Evolutionary conservation across 805 yeast species (phyloP).

Genomic region (Kurtzmaniella cleridarum): DNA sequence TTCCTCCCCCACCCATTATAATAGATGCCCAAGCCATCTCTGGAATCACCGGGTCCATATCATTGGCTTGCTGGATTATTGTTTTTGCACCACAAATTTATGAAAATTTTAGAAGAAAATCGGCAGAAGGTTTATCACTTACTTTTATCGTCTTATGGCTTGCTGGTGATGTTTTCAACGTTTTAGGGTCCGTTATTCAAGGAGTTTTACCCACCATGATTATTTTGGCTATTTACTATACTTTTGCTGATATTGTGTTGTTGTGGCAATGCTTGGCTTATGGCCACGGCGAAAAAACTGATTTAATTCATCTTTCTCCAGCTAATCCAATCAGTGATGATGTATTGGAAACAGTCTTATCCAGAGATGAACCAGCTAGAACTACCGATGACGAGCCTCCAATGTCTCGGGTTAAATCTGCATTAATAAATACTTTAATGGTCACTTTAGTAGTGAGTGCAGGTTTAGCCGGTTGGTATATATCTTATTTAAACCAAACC

Average conservation of each 20-base stretch:
- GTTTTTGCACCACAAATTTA: constrained; percentile 96
- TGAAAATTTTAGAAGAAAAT: constrained; percentile 79
- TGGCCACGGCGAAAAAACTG: constrained; percentile 58
- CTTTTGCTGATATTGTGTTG: constrained; percentile 81
- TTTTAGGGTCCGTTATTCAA: constrained; percentile 84
- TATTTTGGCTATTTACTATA: constrained; percentile 85
- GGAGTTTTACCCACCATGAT: constrained; percentile 93
- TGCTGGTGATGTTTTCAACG: constrained; percentile 90
- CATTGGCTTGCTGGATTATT: constrained; percentile 96
- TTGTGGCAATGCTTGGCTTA: constrained; percentile 80
- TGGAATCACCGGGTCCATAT: constrained; percentile 80
- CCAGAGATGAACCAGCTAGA: constrained; percentile 25
- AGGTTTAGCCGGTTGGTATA: constrained; percentile 85
- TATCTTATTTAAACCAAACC: constrained; percentile 49
- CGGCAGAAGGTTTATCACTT: constrained; percentile 85
- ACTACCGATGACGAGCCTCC: constrained; percentile 1
- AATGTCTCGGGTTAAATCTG: constrained; percentile 16
- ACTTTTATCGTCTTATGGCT: constrained; percentile 88
- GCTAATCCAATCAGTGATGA: constrained; percentile 79
- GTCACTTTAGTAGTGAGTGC: constrained; percentile 64
- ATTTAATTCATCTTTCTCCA: constrained; percentile 77
- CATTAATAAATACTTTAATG: constrained; percentile 40
- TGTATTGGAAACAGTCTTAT: constrained; percentile 56
- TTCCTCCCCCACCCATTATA: constrained; percentile 62
- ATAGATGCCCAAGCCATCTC: constrained; percentile 67